A percentile compares a stretch with the other conserved stretches of the same genome.
Evolutionary conservation across 1,139 yeast genomes (phyloP).

Genomic region (Diutina catenulata): DNA sequence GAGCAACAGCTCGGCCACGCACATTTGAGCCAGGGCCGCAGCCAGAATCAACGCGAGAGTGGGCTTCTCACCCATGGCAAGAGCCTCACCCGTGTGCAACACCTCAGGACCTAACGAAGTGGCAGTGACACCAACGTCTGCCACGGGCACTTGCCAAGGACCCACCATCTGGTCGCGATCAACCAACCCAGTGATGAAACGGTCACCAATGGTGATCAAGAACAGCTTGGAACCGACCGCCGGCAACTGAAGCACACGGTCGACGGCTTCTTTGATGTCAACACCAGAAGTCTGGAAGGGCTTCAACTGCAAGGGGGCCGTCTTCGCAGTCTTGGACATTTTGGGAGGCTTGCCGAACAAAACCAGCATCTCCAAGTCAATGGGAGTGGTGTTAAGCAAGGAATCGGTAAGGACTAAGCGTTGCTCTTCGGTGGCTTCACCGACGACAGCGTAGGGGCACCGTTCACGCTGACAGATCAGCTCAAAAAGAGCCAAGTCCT

Average conservation of each 20-base stretch:
- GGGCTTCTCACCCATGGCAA: conserved; percentile 97
- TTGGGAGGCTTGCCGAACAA: conserved; percentile 96
- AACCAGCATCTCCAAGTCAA: conserved; percentile 94
- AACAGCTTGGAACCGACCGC: conserved; percentile 93
- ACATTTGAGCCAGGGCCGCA: conserved; percentile 93
- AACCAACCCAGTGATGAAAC: conserved; percentile 90
- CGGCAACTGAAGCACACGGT: conserved; percentile 80
- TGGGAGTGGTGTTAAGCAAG: conserved; percentile 68
- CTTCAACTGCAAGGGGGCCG: conserved; percentile 48
- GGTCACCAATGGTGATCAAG: conserved; percentile 93
- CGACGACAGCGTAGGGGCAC: conserved; percentile 93
- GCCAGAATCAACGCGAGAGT: conserved; percentile 80
- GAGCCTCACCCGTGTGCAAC: conserved; percentile 80
- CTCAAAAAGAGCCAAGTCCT: conserved; percentile 60
- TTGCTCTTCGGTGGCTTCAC: conserved; percentile 82
- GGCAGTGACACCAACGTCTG: conserved; percentile 97
- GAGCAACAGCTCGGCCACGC: conserved; percentile 89
- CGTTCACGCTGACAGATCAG: conserved; percentile 89
- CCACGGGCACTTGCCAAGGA: conserved; percentile 99
- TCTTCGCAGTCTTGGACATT: conserved; percentile 68
- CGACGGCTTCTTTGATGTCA: conserved; percentile 52
- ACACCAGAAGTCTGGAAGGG: conserved; percentile 26
- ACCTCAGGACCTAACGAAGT: conserved; percentile 74
- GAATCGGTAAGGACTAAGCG: conserved; percentile 74
- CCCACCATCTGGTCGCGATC: conserved; percentile 99